Base-by-base conservation (phyloP, 2,329 filamentous ascomycete genomes). In the Reticulascus tulasneorum region DNA sequence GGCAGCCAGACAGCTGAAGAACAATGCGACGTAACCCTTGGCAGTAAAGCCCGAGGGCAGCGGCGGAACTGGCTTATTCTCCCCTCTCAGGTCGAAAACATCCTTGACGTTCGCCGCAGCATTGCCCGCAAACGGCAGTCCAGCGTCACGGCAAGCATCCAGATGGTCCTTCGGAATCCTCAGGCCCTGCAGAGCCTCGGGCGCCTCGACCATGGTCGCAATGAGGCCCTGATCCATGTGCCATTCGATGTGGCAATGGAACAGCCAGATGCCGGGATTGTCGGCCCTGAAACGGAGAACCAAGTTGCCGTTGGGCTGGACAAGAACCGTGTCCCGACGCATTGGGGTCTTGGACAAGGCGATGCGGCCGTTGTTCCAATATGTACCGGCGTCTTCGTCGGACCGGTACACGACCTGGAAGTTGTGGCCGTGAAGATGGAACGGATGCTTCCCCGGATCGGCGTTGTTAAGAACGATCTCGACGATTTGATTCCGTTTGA, bases 381-480 rank as follows among this genome's bases (percentile, higher is more conserved):
- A 51, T 16, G 37, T 22, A 15, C 47, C 54, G 33, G 46, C 49
- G 20, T 46, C 44, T 20, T 35, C 39, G 17, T 27, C 38, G 13
- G 35, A 37, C 26, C 50, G 47, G 29, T 39, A 35, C 21, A 73
- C 49, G 17, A 74, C 59, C 53, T 77, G 76, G 56, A 79, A 78
- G 43, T 68, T 67, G 50, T 79, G 74, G 4, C 77, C 76, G 55
- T 83, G 82, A 3, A 84, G 60, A 56, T 84, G 79, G 64, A 82
- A 80, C 2, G 79, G 79, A 46, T 79, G 75, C 30, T 70, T 76
- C 26, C 77, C 45, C 58, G 60, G 56, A 39, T 82, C 76, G 26
- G 70, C 63, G 47, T 79, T 82, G 55, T 79, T 77, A 18, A 82
- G 59, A 17, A 79, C 56, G 27, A 82, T 66, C 47, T 82, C 73